phyloP scores from a whole-genome alignment of 2,329 filamentous ascomycete species.

The Botrytis pseudocinerea region DNA sequence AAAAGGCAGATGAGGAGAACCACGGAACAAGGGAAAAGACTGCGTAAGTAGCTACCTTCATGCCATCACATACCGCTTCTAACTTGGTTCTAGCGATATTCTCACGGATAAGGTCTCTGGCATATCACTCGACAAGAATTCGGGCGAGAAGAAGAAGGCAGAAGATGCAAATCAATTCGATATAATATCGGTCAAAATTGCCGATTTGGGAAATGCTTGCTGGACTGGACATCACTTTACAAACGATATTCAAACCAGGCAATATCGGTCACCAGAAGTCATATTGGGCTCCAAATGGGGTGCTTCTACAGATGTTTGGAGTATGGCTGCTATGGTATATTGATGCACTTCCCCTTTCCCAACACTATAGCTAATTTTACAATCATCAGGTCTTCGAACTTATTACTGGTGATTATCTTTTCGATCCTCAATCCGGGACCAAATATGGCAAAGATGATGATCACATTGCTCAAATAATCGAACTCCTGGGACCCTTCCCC shows the following conservation, averaged over 20 bases:
- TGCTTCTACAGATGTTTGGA: slow-evolving; percentile 99
- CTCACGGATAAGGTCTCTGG: slow-evolving; percentile 91
- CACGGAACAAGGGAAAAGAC: slow-evolving; percentile 90
- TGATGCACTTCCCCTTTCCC: background rate
- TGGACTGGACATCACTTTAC: slow-evolving; percentile 99
- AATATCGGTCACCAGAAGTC: slow-evolving; percentile 96
- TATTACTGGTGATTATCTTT: slow-evolving; percentile 97
- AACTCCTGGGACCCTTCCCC: slow-evolving; percentile 89
- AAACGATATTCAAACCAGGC: slow-evolving; percentile 96
- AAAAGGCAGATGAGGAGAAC: slow-evolving; percentile 55
- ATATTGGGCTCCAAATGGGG: slow-evolving; percentile 98
- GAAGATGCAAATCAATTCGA: slow-evolving; percentile 49
- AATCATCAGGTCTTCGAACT: slow-evolving; percentile 80
- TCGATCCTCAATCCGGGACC: slow-evolving; percentile 96
- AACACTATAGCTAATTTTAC: slow-evolving; percentile 7
- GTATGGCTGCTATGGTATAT: slow-evolving; percentile 97
- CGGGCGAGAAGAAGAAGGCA: slow-evolving; percentile 63
- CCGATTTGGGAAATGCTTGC: slow-evolving; percentile 95
- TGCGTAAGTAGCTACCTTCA: slow-evolving; percentile 62
- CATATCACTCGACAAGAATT: slow-evolving; percentile 82
- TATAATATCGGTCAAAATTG: slow-evolving; percentile 95
- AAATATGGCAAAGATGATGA: slow-evolving; percentile 99
- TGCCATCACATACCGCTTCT: slow-evolving; percentile 21
- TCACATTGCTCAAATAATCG: slow-evolving; percentile 98
- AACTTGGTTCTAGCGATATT: slow-evolving; percentile 64